Evolutionary conservation across 352 stramenopile genomes (phyloP), one percentile per base, ranked within the genome.

Genomic region (Salisapilia sapeloensis): DNA sequence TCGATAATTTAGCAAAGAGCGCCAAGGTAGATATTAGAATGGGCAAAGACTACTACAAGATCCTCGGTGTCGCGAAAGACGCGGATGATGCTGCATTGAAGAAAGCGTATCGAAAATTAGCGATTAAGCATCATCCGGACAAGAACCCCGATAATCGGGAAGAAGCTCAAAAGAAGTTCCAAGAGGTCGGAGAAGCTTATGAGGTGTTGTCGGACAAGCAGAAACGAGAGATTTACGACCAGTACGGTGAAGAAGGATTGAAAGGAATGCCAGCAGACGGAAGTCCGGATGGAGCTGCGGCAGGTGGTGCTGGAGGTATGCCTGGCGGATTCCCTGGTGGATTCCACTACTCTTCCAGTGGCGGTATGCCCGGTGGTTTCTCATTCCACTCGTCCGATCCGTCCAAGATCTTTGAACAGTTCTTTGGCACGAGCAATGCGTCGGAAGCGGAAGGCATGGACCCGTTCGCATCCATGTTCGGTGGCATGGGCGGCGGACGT

Each of bases 171-270:
- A 56, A 76, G 35, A 93, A 93, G 54, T 96, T 96, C 44, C 87
- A 96, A 52, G 79, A 94, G 31, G 75, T 96, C 23, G 75, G 64
- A 20, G 77, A 93, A 28, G 87, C 87, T 4, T 96, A 96, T 50
- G 80, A 95, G 34, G 81, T 96, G 28, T 60, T 96, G 19, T 91
- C 71, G 43, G 87, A 96, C 56, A 87, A 89, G 48, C 67, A 96
- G 29, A 94, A 94, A 53, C 60, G 83, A 32, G 57, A 89, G 44
- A 81, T 93, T 22, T 96, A 93, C 42, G 87, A 96, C 46, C 65
- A 92, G 33, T 96, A 84, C 35, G 86, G 86, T 11, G 84, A 96
- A 48, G 82, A 93, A 41, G 84, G 82, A 2, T 53, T 95, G 13
- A 87, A 92, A 42, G 71, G 60, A 6, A 53, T 53, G 9, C 48